Evolutionary conservation across 2,329 filamentous ascomycete species (phyloP).

Genomic region (Cladosporium sp.): DNA sequence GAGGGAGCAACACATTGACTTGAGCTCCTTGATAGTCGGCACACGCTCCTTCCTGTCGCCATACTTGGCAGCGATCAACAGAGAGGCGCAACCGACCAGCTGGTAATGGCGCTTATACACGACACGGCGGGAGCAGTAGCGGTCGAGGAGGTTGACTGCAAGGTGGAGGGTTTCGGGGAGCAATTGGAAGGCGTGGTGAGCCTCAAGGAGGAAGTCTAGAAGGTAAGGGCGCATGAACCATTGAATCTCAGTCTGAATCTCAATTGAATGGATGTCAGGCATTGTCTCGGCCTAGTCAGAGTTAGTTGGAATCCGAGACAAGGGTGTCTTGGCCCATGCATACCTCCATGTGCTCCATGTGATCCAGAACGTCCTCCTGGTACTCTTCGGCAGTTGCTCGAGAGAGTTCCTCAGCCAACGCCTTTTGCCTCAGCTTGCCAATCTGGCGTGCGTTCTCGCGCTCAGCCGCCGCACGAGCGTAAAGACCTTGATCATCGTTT

Average conservation of each 20-base stretch:
- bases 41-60: constrained; percentile 98
- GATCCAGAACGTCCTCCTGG: constrained; percentile 87
- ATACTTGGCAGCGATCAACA: constrained; percentile 97
- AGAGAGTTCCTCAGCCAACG: constrained; percentile 86
- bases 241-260: constrained; percentile 98
- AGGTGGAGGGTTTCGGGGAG: constrained; percentile 94
- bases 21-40: constrained; percentile 94
- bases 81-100: constrained; percentile 90
- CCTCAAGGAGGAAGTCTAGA: constrained; percentile 96
- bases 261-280: constrained; percentile 94
- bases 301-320: constrained; percentile 7
- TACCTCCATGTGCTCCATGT: constrained; percentile 95
- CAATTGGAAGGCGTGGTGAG: constrained; percentile 89
- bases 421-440: constrained; percentile 79
- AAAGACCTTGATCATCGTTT: constrained; percentile 55
- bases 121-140: constrained; percentile 95
- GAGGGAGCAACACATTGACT: constrained; percentile 98
- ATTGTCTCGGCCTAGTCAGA: constrained; percentile 71
- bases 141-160: constrained; percentile 91
- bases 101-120: constrained; percentile 99
- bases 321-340: constrained; percentile 39
- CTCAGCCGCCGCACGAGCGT: constrained; percentile 61
- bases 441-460: constrained; percentile 77
- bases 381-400: constrained; percentile 85
- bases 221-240: constrained; percentile 99